These are phyloP conservation scores for Mycosphaerella sp. DNA, from an alignment of 2,329 filamentous ascomycete genomes.

Conservation along the genomic window DNA sequence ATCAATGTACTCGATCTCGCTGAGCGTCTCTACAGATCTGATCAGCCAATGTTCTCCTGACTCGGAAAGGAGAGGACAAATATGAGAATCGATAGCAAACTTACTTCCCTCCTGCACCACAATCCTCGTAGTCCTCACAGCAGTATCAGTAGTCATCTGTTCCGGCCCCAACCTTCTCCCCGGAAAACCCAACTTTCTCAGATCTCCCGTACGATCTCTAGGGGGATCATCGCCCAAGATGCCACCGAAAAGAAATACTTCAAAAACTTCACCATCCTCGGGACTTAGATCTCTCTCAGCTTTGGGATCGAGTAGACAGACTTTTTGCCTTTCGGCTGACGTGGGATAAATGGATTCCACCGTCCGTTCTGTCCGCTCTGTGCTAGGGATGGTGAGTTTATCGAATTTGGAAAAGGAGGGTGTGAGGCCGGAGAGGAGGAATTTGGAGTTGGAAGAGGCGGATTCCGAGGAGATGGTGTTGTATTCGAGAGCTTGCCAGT, in stretches of 20 bases:
- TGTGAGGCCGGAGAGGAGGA: conserved; percentile 31
- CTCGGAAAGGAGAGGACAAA: background rate
- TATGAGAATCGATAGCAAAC: conserved; percentile 23
- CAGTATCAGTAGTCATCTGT: conserved; percentile 98
- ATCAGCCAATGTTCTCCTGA: conserved; percentile 1
- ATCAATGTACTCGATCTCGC: conserved; percentile 75
- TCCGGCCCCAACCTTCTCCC: conserved; percentile 82
- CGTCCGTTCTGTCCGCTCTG: conserved; percentile 39
- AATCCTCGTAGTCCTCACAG: conserved; percentile 85
- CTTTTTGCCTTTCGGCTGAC: conserved; percentile 60
- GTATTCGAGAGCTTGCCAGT: conserved; percentile 94
- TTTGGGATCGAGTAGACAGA: conserved; percentile 85
- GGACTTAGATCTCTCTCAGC: conserved; percentile 76
- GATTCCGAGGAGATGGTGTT: conserved; percentile 79
- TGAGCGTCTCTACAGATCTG: conserved; percentile 59
- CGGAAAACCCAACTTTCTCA: conserved; percentile 86
- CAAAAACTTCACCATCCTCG: conserved; percentile 74
- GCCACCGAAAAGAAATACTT: conserved; percentile 90
- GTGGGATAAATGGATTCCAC: conserved; percentile 71
- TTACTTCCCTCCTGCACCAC: conserved; percentile 78
- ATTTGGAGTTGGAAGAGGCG: conserved; percentile 53
- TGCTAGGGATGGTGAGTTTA: conserved; percentile 15
- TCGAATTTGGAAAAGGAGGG: conserved; percentile 50
- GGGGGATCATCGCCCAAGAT: conserved; percentile 56
- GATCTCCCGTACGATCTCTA: conserved; percentile 85